Base-by-base conservation (phyloP, 257 asterid species). In the Salvia rosmarinus region DNA sequence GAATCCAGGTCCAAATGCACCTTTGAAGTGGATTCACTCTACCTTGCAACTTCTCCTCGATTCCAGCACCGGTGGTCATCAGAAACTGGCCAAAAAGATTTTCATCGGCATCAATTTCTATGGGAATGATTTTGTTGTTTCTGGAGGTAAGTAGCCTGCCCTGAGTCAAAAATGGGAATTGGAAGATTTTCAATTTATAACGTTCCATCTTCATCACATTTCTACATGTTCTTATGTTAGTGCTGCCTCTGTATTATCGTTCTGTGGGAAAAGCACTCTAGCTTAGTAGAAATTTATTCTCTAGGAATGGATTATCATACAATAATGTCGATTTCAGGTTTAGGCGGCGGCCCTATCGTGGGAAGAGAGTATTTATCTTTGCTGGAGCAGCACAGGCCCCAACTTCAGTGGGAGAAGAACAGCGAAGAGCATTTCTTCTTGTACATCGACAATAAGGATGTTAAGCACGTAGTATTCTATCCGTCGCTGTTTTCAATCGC, bases 1-100 rank as follows among this genome's bases (percentile, higher is more conserved):
- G 37, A 94, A 85, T 82, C 99, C 97, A 6, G 99, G 99, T 68
- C 99, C 99, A 60, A 94, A 86, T 84, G 99, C 97, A 67, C 99
- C 97, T 75, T 76, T 91, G 47, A 83, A 84, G 82, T 94, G 97
- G 99, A 85, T 94, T 62, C 92, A 46, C 32, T 88, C 90, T 25
- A 79, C 77, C 80, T 68, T 94, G 81, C 78, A 63, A 78, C 76
- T 91, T 76, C 93, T 94, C 75, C 83, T 85, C 21, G 86, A 84
- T 72, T 67, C 78, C 57, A 56, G 62, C 61, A 35, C 56, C 25
- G 74, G 58, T 57, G 63, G 75, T 49, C 73, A 20, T 78, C 71
- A 70, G 62, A 79, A 71, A 47, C 63, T 85, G 76, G 86, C 85
- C 55, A 75, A 77, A 81, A 91, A 78, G 85, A 76, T 94, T 65